phyloP scores from a whole-genome alignment of 495 filamentous ascomycete genomes.

The Hypoxylon perforatum region DNA sequence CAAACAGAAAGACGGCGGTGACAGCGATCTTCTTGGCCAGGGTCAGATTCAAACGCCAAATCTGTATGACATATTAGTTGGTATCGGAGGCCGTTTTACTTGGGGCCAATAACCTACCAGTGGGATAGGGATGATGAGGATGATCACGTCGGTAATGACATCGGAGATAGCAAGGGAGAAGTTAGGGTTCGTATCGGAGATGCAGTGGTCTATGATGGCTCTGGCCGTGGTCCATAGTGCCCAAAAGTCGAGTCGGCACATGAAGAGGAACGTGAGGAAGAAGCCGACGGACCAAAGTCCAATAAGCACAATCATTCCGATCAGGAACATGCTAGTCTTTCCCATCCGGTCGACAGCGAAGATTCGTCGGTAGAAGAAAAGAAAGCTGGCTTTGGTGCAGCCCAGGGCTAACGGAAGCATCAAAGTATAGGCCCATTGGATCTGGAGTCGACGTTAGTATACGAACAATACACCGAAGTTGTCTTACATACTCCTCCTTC shows the following conservation, averaged over 20 bases:
- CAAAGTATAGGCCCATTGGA: constrained; percentile 30
- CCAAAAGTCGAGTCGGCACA: constrained; percentile 35
- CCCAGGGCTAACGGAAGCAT: constrained; percentile 43
- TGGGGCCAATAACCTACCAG: constrained; percentile 28
- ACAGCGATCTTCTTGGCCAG: constrained; percentile 30
- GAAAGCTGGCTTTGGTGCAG: constrained; percentile 42
- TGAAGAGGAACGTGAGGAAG: constrained; percentile 38
- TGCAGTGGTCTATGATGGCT: constrained; percentile 25
- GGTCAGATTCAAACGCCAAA: constrained; percentile 41
- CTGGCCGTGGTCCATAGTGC: constrained; percentile 23
- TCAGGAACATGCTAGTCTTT: constrained; percentile 21
- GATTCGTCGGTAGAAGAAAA: constrained; percentile 48
- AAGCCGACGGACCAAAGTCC: constrained; percentile 33
- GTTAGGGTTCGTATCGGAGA: constrained; percentile 12
- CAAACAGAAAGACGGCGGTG: constrained; percentile 40
- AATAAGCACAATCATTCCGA: constrained; percentile 23
- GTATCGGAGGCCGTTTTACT: not conserved
- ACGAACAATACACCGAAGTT: too few relatives aligned
- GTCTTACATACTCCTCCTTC: too few relatives aligned
- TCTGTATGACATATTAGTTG: constrained; percentile 20
- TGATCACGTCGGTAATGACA: constrained; percentile 38
- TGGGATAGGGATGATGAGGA: constrained; percentile 40
- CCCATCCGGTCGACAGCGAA: constrained; percentile 23
- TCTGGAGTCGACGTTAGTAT: constrained; percentile 8
- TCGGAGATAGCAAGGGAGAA: constrained; percentile 35